phyloP scores from a whole-genome alignment of 495 filamentous ascomycete species.

The Wilcoxina mikolae region DNA sequence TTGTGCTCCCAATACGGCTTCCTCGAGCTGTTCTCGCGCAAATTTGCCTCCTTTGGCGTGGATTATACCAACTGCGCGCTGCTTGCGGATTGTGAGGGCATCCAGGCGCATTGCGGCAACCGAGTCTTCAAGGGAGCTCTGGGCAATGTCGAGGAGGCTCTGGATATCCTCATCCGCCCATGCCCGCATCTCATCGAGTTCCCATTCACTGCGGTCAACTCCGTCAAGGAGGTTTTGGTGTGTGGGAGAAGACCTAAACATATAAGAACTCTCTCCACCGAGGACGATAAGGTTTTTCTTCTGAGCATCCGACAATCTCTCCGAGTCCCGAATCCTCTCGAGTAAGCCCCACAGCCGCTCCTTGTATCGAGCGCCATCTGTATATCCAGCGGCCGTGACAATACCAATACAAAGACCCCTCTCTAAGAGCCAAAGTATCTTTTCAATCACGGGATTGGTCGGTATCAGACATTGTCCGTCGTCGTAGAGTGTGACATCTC shows the following conservation, averaged over 20 bases:
- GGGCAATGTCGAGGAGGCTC: constrained; percentile 69
- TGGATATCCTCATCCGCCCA: constrained; percentile 71
- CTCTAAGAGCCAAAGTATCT: constrained; percentile 52
- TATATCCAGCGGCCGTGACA: constrained; percentile 93
- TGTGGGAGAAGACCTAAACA: constrained; percentile 34
- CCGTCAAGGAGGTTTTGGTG: constrained; percentile 37
- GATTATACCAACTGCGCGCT: constrained; percentile 85
- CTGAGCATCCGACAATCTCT: constrained; percentile 43
- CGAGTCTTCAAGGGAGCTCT: constrained; percentile 65
- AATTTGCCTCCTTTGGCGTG: constrained; percentile 48
- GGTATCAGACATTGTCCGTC: constrained; percentile 66
- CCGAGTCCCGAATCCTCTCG: constrained; percentile 56
- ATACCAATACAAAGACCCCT: constrained; percentile 55
- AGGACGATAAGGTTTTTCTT: constrained; percentile 72
- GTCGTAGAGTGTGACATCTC: constrained; percentile 93
- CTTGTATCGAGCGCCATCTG: constrained; percentile 69
- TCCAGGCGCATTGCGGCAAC: constrained; percentile 59
- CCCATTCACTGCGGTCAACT: constrained; percentile 59
- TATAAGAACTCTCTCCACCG: constrained; percentile 43
- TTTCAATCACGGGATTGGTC: constrained; percentile 61
- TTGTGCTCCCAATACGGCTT: constrained; percentile 86
- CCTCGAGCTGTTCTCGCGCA: constrained; percentile 76
- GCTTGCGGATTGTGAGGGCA: constrained; percentile 70
- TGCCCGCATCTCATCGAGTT: constrained; percentile 69
- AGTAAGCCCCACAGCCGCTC: constrained; percentile 70